Evolutionary conservation across 2,329 filamentous ascomycete species (phyloP).

Genomic region (Biscogniauxia marginata): DNA sequence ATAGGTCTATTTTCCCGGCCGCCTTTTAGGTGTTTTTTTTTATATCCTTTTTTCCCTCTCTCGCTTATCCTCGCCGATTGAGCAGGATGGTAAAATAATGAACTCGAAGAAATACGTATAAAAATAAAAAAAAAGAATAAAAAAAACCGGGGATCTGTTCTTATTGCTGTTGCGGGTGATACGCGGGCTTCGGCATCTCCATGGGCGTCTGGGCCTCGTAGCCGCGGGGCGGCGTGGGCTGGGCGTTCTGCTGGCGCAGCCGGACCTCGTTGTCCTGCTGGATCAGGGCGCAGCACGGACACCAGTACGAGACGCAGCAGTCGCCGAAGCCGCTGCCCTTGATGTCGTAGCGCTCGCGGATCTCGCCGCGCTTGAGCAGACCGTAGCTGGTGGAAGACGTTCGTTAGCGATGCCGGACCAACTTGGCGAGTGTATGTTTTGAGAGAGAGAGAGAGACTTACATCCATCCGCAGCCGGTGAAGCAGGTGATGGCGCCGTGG

Average conservation of each 20-base stretch:
- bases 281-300: slow-evolving; percentile 45
- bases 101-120: too few species aligned
- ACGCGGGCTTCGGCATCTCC: slow-evolving; percentile 27
- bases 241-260: slow-evolving; percentile 22
- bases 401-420: not conserved
- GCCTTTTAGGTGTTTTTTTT: too few species aligned
- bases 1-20: too few species aligned
- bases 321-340: slow-evolving; percentile 41
- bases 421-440: not conserved
- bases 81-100: too few species aligned
- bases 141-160: too few species aligned
- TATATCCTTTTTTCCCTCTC: too few species aligned
- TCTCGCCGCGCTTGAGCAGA: slow-evolving; percentile 42
- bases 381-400: slow-evolving; percentile 37
- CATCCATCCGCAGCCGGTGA: slow-evolving; percentile 33
- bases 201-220: slow-evolving; percentile 34
- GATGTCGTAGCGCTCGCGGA: slow-evolving; percentile 44
- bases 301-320: slow-evolving; percentile 43
- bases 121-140: too few species aligned
- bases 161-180: slow-evolving; percentile 9
- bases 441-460: slow-evolving; percentile 17
- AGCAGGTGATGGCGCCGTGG: slow-evolving; percentile 23
- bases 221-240: slow-evolving; percentile 24
- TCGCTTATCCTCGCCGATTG: too few species aligned
- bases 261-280: slow-evolving; percentile 46